These are phyloP conservation scores for Lablab purpureus DNA, from an alignment of 306 rosid species.

Conservation along the genomic window DNA sequence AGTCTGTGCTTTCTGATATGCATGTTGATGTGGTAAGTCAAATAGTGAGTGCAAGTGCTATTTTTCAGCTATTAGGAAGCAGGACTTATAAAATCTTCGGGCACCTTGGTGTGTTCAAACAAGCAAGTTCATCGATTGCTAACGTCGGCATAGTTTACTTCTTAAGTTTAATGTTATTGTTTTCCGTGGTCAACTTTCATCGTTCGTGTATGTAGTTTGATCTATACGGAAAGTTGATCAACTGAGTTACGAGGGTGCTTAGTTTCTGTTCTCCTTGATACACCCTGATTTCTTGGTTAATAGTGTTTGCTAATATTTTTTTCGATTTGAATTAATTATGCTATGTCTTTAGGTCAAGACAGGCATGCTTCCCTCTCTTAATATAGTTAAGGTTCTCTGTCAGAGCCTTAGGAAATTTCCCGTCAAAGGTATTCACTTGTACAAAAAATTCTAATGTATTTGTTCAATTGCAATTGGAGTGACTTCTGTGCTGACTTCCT, in stretches of 20 bases:
- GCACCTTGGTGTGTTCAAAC: neutral
- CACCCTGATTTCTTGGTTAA: constrained; percentile 15
- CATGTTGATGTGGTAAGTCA: constrained; percentile 88
- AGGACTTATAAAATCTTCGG: neutral
- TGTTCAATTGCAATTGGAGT: constrained; percentile 34
- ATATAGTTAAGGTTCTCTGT: constrained; percentile 67
- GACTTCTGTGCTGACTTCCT: constrained; percentile 46
- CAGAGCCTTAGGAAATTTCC: constrained; percentile 74
- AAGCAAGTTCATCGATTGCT: neutral
- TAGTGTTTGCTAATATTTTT: constrained; percentile 8
- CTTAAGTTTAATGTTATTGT: neutral
- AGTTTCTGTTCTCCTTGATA: constrained; percentile 30
- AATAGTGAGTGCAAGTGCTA: constrained; percentile 20
- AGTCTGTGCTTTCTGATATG: constrained; percentile 90
- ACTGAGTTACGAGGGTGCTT: constrained; percentile 8
- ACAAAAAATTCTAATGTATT: constrained; percentile 13
- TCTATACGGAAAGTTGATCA: neutral
- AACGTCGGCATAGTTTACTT: neutral
- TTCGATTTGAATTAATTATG: constrained; percentile 39
- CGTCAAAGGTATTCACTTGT: constrained; percentile 68
- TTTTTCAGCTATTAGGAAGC: neutral
- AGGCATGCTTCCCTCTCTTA: constrained; percentile 84
- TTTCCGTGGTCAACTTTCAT: neutral
- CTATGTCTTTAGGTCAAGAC: constrained; percentile 76
- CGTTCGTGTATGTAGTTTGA: neutral